Evolutionary conservation across 1,284 basidiomycete genomes (phyloP).

Genomic region (Phaffia rhodozyma): DNA sequence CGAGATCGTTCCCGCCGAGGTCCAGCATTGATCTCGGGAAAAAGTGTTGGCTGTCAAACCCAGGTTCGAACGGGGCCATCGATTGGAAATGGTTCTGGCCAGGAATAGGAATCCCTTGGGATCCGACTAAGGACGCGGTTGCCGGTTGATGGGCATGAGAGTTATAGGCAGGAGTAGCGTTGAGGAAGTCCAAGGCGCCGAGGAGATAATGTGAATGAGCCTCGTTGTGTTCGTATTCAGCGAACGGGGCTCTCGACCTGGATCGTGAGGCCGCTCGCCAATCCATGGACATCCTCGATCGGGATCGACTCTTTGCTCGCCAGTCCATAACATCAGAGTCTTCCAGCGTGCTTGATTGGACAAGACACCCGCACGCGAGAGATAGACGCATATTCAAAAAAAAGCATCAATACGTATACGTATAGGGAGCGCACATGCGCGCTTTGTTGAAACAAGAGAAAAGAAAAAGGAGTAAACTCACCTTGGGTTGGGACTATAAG

Average conservation of each 20-base stretch:
- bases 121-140: constrained; percentile 6
- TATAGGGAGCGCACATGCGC: too few relatives aligned
- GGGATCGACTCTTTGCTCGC: constrained; percentile 79
- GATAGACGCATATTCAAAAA: too few relatives aligned
- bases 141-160: constrained; percentile 33
- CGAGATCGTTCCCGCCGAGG: constrained; percentile 1
- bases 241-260: constrained; percentile 36
- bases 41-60: neutral
- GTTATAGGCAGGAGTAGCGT: constrained; percentile 43
- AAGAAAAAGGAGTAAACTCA: constrained; percentile 41
- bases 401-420: too few relatives aligned
- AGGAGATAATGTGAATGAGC: constrained; percentile 36
- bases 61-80: constrained; percentile 4
- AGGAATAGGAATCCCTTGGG: constrained; percentile 16
- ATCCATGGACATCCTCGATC: constrained; percentile 67
- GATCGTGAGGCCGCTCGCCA: constrained; percentile 39
- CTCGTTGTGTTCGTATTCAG: constrained; percentile 39
- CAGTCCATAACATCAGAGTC: constrained; percentile 66
- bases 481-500: constrained; percentile 42
- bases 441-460: neutral
- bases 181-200: constrained; percentile 54
- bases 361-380: neutral
- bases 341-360: neutral
- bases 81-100: neutral
- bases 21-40: constrained; percentile 9